Conservation (phyloP, 2,329 filamentous ascomycete species). For the Byssochlamys sp. region DNA sequence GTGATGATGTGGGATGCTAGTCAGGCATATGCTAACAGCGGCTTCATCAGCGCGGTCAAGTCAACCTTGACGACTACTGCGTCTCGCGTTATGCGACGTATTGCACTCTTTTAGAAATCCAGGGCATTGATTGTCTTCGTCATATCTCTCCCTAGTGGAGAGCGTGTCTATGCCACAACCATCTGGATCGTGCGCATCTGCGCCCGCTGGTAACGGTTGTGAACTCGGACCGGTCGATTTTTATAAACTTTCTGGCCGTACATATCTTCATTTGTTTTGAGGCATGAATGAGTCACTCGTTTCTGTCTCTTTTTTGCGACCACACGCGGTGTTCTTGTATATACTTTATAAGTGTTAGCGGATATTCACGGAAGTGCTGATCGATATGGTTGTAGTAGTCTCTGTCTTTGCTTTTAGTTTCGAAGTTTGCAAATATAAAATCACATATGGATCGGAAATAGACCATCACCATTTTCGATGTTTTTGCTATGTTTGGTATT, state of each 20-base stretch:
- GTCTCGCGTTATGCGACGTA: constrained; percentile 6
- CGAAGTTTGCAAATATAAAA: too few species aligned
- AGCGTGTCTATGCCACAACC: neutral
- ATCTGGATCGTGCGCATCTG: neutral
- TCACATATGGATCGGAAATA: too few species aligned
- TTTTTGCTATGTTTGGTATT: too few species aligned
- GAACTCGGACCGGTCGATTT: neutral
- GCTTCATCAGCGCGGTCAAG: constrained; percentile 43
- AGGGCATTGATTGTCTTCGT: neutral
- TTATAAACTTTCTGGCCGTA: neutral
- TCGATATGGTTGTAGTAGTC: neutral
- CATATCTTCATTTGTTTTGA: neutral
- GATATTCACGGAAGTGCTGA: neutral
- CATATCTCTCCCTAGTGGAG: neutral
- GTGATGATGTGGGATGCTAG: constrained; percentile 62
- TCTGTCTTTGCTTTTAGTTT: neutral
- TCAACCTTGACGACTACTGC: constrained; percentile 4
- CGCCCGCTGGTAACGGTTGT: neutral
- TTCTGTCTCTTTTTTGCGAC: neutral
- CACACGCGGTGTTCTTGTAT: neutral
- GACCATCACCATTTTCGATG: too few species aligned
- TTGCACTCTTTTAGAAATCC: neutral
- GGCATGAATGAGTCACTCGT: neutral
- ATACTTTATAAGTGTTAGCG: neutral
- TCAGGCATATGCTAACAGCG: constrained; percentile 50